Evolutionary conservation across 2,329 filamentous ascomycete species (phyloP).

Genomic region (Colletotrichum endophyticum): DNA sequence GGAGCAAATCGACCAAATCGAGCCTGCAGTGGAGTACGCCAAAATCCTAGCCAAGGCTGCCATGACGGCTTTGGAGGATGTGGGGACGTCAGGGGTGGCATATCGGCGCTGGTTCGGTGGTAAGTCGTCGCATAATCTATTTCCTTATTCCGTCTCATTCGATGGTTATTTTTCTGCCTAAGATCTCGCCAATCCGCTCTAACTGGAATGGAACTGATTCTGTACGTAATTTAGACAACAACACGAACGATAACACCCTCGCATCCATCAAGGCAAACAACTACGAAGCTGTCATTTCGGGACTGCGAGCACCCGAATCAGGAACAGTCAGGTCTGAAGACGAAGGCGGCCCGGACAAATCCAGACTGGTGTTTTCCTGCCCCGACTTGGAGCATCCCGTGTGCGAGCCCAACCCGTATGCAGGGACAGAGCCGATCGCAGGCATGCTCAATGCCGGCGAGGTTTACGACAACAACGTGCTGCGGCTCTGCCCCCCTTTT

Average conservation of each 20-base stretch:
- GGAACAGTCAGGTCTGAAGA: background rate
- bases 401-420: background rate
- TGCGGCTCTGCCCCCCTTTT: background rate
- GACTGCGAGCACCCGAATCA: background rate
- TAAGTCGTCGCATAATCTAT: background rate
- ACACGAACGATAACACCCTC: fast-evolving
- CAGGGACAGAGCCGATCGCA: background rate
- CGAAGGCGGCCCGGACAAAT: background rate
- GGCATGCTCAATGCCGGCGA: background rate
- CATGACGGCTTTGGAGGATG: background rate
- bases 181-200: fast-evolving
- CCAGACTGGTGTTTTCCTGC: background rate
- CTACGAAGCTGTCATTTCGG: background rate
- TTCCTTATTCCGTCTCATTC: background rate
- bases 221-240: background rate
- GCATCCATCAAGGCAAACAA: background rate
- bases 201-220: background rate
- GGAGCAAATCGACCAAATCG: background rate
- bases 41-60: background rate
- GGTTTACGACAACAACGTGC: background rate
- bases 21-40: background rate
- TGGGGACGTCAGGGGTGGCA: background rate
- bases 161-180: too few species aligned
- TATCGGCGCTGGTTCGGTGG: background rate
- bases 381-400: background rate